phyloP scores from a whole-genome alignment of 495 filamentous ascomycete species.

The Aspergillus homomorphus region DNA sequence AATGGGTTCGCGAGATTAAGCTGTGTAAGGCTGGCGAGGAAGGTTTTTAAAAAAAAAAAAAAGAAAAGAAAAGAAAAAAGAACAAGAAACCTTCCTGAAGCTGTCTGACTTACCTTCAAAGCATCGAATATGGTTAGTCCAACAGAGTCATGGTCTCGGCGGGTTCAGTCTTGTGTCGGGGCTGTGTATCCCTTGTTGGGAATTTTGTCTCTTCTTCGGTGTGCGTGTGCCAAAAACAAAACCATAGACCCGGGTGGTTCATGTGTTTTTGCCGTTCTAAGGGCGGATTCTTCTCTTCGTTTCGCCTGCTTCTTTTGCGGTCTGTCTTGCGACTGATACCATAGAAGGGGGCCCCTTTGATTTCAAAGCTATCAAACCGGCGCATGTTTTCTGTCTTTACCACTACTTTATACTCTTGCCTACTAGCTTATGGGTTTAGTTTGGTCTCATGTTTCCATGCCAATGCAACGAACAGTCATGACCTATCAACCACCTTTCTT shows the following conservation, averaged over 20 bases:
- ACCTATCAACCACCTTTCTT: constrained; percentile 25
- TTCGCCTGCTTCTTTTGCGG: constrained; percentile 7
- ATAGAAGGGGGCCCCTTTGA: constrained; percentile 33
- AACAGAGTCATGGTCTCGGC: constrained; percentile 9
- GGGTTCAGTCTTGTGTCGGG: constrained; percentile 11
- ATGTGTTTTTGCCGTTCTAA: constrained; percentile 31
- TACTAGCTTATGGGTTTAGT: constrained; percentile 27
- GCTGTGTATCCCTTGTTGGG: constrained; percentile 10
- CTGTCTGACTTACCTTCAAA: background rate
- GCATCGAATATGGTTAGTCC: background rate
- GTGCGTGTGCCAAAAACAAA: constrained; percentile 11
- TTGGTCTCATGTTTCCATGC: constrained; percentile 39
- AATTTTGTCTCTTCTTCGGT: constrained; percentile 19
- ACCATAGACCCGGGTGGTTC: constrained; percentile 28
- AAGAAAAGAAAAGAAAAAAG: constrained; percentile 21
- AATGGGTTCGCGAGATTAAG: constrained; percentile 97
- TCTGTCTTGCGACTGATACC: constrained; percentile 11
- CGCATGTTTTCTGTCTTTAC: constrained; percentile 21
- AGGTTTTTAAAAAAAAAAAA: constrained; percentile 54
- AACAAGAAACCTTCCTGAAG: background rate
- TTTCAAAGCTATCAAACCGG: constrained; percentile 24
- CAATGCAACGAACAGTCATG: constrained; percentile 50
- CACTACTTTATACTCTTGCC: constrained; percentile 15
- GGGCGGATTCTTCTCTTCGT: constrained; percentile 23
- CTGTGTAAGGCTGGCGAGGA: constrained; percentile 94